A percentile compares a stretch with the other conserved stretches of the same genome.
These are phyloP conservation scores for Lasiosphaeria ovina DNA, from an alignment of 495 filamentous ascomycete genomes.

Conservation along the genomic window DNA sequence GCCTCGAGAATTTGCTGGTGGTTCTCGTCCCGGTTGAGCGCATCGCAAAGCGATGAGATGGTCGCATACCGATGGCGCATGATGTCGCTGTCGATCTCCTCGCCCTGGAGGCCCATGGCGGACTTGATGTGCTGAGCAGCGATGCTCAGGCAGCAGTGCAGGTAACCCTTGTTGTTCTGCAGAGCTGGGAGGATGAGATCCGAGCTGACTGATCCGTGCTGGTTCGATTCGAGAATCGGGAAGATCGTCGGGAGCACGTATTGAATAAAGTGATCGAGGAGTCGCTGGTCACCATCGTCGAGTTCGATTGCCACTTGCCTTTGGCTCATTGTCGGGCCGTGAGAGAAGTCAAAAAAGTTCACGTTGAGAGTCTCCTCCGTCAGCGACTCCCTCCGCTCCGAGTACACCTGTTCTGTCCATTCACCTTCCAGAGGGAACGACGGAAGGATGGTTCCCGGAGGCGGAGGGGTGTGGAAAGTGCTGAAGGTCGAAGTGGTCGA, in stretches of 20 bases:
- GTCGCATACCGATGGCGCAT: conserved; percentile 90
- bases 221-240: conserved; percentile 85
- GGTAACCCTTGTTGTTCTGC: conserved; percentile 85
- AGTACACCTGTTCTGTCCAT: conserved; percentile 74
- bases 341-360: conserved; percentile 74
- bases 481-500: conserved; percentile 85
- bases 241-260: conserved; percentile 86
- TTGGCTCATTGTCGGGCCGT: conserved; percentile 52
- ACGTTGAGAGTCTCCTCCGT: conserved; percentile 65
- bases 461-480: conserved; percentile 74
- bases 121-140: conserved; percentile 93
- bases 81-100: conserved; percentile 86
- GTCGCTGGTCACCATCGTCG: conserved; percentile 80
- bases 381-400: conserved; percentile 61
- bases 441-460: conserved; percentile 59
- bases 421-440: conserved; percentile 65
- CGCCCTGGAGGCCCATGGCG: conserved; percentile 58
- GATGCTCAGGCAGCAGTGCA: conserved; percentile 95
- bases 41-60: conserved; percentile 81
- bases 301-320: conserved; percentile 74
- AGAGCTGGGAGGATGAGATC: conserved; percentile 81
- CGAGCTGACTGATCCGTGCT: conserved; percentile 71
- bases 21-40: conserved; percentile 73
- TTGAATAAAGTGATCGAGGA: conserved; percentile 90
- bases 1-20: conserved; percentile 90